Percentiles rank a stretch among this genome's conserved stretches.
Evolutionary conservation across 1,284 basidiomycete genomes (phyloP).

Genomic region (Sparassis latifolia): DNA sequence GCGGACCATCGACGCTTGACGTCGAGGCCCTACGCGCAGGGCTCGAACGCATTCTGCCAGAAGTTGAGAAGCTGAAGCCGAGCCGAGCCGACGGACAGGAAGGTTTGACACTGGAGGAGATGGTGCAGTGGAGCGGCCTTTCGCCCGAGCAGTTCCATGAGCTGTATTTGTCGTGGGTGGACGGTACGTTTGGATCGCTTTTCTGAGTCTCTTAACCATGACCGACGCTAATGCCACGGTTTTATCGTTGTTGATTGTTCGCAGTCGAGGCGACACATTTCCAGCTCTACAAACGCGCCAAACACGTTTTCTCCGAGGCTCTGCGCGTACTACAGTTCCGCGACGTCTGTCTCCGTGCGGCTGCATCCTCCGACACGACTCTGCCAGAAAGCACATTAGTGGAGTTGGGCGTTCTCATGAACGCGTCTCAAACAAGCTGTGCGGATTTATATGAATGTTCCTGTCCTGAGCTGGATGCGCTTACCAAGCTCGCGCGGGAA

Average conservation of each 20-base stretch:
- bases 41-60: slow-evolving; percentile 40
- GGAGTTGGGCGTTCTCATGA: slow-evolving; percentile 69
- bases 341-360: slow-evolving; percentile 47
- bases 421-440: slow-evolving; percentile 71
- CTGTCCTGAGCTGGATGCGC: slow-evolving; percentile 68
- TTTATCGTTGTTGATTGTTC: neutral
- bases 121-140: slow-evolving; percentile 64
- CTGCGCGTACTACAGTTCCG: slow-evolving; percentile 75
- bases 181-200: slow-evolving; percentile 47
- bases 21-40: slow-evolving; percentile 39
- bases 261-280: slow-evolving; percentile 73
- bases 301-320: slow-evolving; percentile 73
- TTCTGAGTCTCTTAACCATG: neutral
- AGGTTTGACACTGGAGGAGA: slow-evolving; percentile 66
- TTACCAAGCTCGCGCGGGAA: slow-evolving; percentile 52
- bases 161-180: slow-evolving; percentile 71
- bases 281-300: slow-evolving; percentile 73
- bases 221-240: too few relatives aligned
- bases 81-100: slow-evolving; percentile 29
- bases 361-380: slow-evolving; percentile 11
- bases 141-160: slow-evolving; percentile 48
- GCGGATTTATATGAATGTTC: slow-evolving; percentile 70
- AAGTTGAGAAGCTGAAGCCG: slow-evolving; percentile 50
- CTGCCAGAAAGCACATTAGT: slow-evolving; percentile 27
- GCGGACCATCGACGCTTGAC: slow-evolving; percentile 32